Base-by-base conservation (phyloP, 345 rosid genomes). In the Eucalyptus regnans region DNA sequence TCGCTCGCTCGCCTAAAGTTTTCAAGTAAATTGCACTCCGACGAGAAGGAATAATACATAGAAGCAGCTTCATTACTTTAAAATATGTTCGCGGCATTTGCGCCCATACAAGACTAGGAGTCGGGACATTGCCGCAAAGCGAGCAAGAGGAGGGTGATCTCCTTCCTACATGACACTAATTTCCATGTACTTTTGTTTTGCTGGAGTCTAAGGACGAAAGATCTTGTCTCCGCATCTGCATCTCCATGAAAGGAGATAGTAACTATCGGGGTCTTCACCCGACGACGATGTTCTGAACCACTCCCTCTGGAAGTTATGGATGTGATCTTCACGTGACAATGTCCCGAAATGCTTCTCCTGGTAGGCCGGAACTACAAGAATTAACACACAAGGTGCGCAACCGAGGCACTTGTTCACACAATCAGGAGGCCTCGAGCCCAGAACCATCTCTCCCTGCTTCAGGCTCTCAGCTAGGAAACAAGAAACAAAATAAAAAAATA, bases 371-470 rank as follows among this genome's bases (percentile, higher is more conserved):
- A 92, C 90, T 18, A 95, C 94, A 50, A 96, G 91, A 89, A 93
- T 93, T 50, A 98, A 94, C 91, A 89, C 80, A 91, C 98, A 97
- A 31, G 98, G 97, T 84, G 91, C 92, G 94, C 99, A 96, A 86
- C 88, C 92, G 56, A 86, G 89, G 92, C 99, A 97, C 91, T 90
- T 94, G 95, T 92, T 91, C 29, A 90, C 92, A 90, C 99, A 97
- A 80, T 87, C 60, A 1, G 99, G 98, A 58, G 98, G 99, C 92
- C 90, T 93, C 89, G 99, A 97, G 44, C 99, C 99, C 90, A 95
- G 17, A 83, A 94, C 91, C 94, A 86, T 88, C 91, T 91, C 90
- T 86, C 68, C 89, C 44, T 52, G 86, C 91, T 86, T 86, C 88
- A 91, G 79, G 51, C 89, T 87, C 88, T 50, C 64, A 83, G 89